Base-by-base conservation (phyloP, 2,329 filamentous ascomycete genomes). In the Ramularia endophylla region DNA sequence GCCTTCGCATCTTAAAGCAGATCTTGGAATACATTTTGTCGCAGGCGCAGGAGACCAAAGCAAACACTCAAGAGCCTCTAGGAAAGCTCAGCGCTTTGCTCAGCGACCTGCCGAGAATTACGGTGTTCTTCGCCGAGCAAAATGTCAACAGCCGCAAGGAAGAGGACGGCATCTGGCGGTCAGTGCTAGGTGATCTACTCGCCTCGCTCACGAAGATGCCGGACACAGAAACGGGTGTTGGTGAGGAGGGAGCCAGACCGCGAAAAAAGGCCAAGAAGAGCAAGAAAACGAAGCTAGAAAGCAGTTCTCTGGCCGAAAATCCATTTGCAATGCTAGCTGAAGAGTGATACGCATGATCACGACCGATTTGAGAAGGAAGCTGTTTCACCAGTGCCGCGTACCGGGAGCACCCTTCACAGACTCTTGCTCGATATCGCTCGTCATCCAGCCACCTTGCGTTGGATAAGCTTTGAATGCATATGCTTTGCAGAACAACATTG, bases 171-270 rank as follows among this genome's bases (percentile, higher is more conserved):
- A 34, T 38, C 38, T 51, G 50, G 50, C 38, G 38, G 8, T 36
- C 29, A 9, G 27, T 41, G 13, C 17, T 46, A 15, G 15, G 7
- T 1, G 15, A 28, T 2, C 18, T 53, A 40, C 30, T 46, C 3
- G 18, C 13, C 22, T 6, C 22, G 11, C 22, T 25, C 27, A 30
- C 4, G 34, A 41, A 7, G 32, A 15, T 5, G 38, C 46, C 19
- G 3, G 17, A 25, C n/a, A 31, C 41, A 19, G 19, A 77, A 55
- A 5, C 85, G 48, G 32, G 95, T 82, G 18, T 86, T 86, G n/a
- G 85, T 51, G 39, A 86, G 83, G 43, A 95, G 67, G 55, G 68
- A 80, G 34, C 8, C 9, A 17, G 32, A 19, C 38, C 36, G 13
- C 33, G 47, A 18, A 53, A 51, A 38, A 47, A 90, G 68, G 36